Percentiles rank a stretch among this genome's conserved stretches.
Evolutionary conservation across 2,329 filamentous ascomycete species (phyloP).

Genomic region (Hyphodiscus sp.): DNA sequence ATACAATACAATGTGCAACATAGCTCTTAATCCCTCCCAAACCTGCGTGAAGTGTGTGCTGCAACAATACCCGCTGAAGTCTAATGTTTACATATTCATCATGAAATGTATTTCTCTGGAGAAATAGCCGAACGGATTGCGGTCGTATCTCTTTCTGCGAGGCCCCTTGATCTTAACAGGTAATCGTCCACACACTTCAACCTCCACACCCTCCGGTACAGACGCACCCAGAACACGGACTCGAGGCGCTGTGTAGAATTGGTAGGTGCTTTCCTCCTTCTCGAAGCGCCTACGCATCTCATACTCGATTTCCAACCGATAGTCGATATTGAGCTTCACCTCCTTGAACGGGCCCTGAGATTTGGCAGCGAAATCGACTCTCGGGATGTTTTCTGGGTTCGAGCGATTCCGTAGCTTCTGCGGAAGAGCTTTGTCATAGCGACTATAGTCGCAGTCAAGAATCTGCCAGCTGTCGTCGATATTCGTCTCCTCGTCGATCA

Average conservation of each 20-base stretch:
- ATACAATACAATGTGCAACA: not conserved
- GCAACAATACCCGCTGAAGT: not conserved
- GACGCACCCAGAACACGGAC: not conserved
- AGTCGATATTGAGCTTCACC: not conserved
- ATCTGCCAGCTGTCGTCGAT: not conserved
- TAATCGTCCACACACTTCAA: not conserved
- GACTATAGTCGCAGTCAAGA: not conserved
- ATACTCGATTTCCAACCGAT: not conserved
- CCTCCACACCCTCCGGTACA: not conserved
- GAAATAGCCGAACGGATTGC: not conserved
- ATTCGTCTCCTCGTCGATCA: not conserved
- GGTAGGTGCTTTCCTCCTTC: not conserved
- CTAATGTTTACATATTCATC: not conserved
- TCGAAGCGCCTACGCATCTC: not conserved
- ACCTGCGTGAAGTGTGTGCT: not conserved
- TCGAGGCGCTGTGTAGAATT: not conserved
- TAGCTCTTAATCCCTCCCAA: no score
- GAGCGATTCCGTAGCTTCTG: not conserved
- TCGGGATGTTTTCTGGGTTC: not conserved
- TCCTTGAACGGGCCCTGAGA: not conserved
- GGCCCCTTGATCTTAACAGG: not conserved
- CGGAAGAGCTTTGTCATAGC: not conserved
- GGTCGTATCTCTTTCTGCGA: not conserved
- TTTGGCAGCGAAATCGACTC: not conserved
- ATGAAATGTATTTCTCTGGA: not conserved